These are phyloP conservation scores for Rhizopogon sp. DNA, from an alignment of 768 basidiomycete species.

Conservation along the genomic window DNA sequence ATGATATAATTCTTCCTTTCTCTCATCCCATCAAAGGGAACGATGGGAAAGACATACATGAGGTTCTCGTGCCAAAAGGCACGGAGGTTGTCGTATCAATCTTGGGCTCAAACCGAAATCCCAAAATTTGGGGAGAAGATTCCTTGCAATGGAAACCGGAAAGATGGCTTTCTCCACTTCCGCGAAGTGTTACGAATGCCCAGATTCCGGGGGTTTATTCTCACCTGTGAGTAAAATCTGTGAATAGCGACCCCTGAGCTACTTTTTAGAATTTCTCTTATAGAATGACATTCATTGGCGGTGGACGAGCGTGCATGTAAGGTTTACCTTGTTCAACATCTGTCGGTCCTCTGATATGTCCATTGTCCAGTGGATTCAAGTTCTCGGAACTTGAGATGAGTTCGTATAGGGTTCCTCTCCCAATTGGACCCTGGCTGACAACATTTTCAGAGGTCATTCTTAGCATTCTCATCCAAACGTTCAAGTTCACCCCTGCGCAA, in stretches of 20 bases:
- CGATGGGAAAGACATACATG: constrained; percentile 32
- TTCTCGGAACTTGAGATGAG: constrained; percentile 50
- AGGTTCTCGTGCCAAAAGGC: constrained; percentile 33
- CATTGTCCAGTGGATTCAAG: constrained; percentile 29
- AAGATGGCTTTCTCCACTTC: constrained; percentile 40
- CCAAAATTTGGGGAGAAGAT: constrained; percentile 42
- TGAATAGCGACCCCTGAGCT: not conserved
- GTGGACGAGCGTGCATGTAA: constrained; percentile 42
- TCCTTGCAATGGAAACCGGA: constrained; percentile 48
- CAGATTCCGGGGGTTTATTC: constrained; percentile 42
- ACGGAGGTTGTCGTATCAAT: constrained; percentile 36
- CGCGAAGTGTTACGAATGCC: constrained; percentile 30
- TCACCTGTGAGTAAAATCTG: constrained; percentile 28
- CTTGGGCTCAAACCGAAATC: constrained; percentile 33
- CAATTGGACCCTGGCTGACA: not conserved
- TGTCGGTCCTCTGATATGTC: constrained; percentile 16
- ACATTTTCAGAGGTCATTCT: constrained; percentile 2
- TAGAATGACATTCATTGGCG: constrained; percentile 47
- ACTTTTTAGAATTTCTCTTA: not conserved
- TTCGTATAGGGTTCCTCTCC: constrained; percentile 16
- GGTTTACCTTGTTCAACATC: constrained; percentile 36
- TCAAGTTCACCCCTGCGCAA: constrained; percentile 6
- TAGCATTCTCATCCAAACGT: not conserved
- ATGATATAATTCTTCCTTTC: constrained; percentile 39
- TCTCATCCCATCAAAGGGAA: constrained; percentile 30